These are phyloP conservation scores for Punica granatum DNA, from an alignment of 345 rosid species.

Conservation along the genomic window DNA sequence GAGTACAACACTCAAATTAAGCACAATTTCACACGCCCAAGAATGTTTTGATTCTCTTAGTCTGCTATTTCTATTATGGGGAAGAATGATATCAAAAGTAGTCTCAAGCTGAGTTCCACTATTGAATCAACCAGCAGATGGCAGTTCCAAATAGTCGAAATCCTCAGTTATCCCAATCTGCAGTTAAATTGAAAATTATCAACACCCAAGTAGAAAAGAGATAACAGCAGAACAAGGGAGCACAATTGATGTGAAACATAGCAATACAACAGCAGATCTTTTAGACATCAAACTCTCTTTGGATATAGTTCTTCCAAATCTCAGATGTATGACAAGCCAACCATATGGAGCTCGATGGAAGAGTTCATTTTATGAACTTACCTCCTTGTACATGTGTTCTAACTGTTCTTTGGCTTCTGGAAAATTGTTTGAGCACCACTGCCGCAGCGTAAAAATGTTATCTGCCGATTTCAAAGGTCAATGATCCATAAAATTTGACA, in stretches of 20 bases:
- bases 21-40: no score
- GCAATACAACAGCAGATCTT: background rate
- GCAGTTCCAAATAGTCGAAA: slow-evolving; percentile 67
- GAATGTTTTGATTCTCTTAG: no score
- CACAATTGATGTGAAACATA: background rate
- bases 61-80: no score
- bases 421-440: slow-evolving; percentile 78
- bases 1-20: no score
- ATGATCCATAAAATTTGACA: slow-evolving; percentile 2
- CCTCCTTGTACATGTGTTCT: slow-evolving; percentile 66
- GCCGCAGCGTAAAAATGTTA: slow-evolving; percentile 70
- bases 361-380: slow-evolving; percentile 14
- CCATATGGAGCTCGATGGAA: no score
- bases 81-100: no score
- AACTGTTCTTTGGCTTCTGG: slow-evolving; percentile 82
- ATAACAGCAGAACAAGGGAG: background rate
- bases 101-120: no score
- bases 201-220: background rate
- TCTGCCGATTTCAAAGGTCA: slow-evolving; percentile 26
- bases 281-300: background rate
- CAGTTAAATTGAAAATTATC: no score
- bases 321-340: background rate
- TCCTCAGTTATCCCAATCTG: slow-evolving; percentile 70
- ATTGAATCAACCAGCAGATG: slow-evolving; percentile 14
- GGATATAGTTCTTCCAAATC: background rate